Evolutionary conservation across 2,329 filamentous ascomycete genomes (phyloP), one percentile per base, ranked within the genome.

Genomic region (Sclerotinia minor): DNA sequence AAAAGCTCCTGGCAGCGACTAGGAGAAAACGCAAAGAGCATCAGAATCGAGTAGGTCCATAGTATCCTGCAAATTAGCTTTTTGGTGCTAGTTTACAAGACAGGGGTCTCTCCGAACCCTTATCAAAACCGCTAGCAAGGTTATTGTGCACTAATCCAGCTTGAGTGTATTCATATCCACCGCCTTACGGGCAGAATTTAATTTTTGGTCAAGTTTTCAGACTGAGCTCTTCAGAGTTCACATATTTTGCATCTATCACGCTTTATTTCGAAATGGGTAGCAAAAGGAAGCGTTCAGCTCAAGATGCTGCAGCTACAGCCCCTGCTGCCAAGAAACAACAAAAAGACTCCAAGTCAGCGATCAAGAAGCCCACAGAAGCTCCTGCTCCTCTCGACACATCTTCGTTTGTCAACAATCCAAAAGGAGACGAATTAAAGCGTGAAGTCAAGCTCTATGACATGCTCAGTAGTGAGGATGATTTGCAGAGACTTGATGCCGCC

Each of bases 381-480:
- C 41, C 67, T 8, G 21, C 67, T 55, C 68, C 71, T 41, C 68
- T 75, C 69, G 72, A 76, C 65, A 70, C 68, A 29, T 72, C 71
- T 11, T 79, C 80, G 1, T 89, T 89, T 72, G 76, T 83, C 72
- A 84, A 86, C 70, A 79, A 83, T 7, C 81, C 82, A 13, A 79
- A 79, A 64, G 80, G 80, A 57, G 83, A 85, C 49, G 84, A 88
- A 68, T 82, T 85, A 69, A 83, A 82, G 73, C 80, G 85, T 70
- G 87, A 89, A 74, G 84, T 84, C 2, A 78, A 79, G 2, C 79
- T 89, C 3, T 90, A 90, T 76, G 83, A 89, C 32, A 79, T 84
- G 1, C 82, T 90, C 1, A 84, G 85, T 44, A 88, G 85, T 71
- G 85, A 87, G 71, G 85, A 88, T 71, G 78, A 79, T 24, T 77